These are phyloP conservation scores for Zopfia rhizophila DNA, from an alignment of 2,329 filamentous ascomycete genomes.

Conservation along the genomic window DNA sequence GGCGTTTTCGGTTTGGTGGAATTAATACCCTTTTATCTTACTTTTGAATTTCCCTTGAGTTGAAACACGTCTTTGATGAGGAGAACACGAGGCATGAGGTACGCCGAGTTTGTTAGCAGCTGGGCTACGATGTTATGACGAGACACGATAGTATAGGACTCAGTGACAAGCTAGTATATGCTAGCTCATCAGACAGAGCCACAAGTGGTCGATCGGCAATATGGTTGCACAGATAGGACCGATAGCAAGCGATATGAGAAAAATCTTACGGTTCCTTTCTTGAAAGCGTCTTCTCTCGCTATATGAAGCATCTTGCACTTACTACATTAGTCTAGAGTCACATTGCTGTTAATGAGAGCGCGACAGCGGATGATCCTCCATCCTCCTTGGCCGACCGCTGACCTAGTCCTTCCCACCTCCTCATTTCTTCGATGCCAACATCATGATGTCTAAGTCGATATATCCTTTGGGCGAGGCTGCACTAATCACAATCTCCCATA, in stretches of 20 bases:
- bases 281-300: not conserved
- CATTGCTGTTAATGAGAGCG: too few relatives aligned
- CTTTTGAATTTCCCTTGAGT: constrained; percentile 5
- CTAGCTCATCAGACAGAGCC: constrained; percentile 4
- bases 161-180: too few relatives aligned
- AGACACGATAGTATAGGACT: not conserved
- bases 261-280: constrained; percentile 18
- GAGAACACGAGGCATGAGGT: constrained; percentile 9
- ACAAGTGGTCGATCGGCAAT: constrained; percentile 2
- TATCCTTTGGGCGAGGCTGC: too few relatives aligned
- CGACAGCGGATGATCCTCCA: too few relatives aligned
- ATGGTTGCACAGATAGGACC: constrained; percentile 21
- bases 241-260: constrained; percentile 11
- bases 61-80: too few relatives aligned
- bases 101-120: constrained; percentile 1
- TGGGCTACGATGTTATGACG: constrained; percentile 17
- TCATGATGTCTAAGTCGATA: too few relatives aligned
- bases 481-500: too few relatives aligned
- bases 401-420: too few relatives aligned
- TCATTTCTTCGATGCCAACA: too few relatives aligned
- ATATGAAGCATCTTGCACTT: too few relatives aligned
- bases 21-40: constrained; percentile 29
- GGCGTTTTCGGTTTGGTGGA: constrained; percentile 20
- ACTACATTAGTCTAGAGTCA: too few relatives aligned
- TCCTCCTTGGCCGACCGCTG: too few relatives aligned